A percentile compares a stretch with the other conserved stretches of the same genome.
Evolutionary conservation across 176 grass and related monocot genomes (phyloP).

Genomic region (Carex scoparia): DNA sequence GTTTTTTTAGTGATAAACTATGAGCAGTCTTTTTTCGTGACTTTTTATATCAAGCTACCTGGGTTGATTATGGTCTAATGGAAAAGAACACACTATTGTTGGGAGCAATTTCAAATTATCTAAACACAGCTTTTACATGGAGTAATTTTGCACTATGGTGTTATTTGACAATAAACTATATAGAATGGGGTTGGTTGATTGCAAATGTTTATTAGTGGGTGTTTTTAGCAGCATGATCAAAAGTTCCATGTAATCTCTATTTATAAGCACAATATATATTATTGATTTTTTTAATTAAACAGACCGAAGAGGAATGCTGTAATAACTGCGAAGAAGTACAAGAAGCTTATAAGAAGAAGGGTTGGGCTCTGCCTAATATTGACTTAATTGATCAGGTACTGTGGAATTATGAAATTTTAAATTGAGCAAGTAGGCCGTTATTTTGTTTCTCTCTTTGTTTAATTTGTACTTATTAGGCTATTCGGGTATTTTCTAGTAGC

Average conservation of each 20-base stretch:
- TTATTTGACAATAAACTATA: neutral
- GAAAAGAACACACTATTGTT: neutral
- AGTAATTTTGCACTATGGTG: neutral
- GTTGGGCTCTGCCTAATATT: constrained; percentile 76
- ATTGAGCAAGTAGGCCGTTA: neutral
- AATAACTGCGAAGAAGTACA: constrained; percentile 97
- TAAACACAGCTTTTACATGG: neutral
- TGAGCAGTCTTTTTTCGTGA: neutral
- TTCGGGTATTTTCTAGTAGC: neutral
- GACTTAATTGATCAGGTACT: constrained; percentile 95
- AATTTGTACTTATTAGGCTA: neutral
- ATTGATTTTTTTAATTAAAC: constrained; percentile 23
- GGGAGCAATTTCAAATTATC: neutral
- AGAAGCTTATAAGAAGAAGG: constrained; percentile 94
- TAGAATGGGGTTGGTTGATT: neutral
- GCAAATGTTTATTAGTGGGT: neutral
- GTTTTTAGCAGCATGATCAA: neutral
- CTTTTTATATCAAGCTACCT: neutral
- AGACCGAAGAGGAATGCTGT: constrained; percentile 95
- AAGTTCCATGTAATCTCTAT: neutral
- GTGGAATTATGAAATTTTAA: neutral
- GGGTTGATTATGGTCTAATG: neutral
- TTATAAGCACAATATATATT: neutral
- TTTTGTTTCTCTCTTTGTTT: neutral
- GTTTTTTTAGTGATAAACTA: neutral